phyloP scores from a whole-genome alignment of 2,329 filamentous ascomycete genomes.

The Escovopsis sp. region DNA sequence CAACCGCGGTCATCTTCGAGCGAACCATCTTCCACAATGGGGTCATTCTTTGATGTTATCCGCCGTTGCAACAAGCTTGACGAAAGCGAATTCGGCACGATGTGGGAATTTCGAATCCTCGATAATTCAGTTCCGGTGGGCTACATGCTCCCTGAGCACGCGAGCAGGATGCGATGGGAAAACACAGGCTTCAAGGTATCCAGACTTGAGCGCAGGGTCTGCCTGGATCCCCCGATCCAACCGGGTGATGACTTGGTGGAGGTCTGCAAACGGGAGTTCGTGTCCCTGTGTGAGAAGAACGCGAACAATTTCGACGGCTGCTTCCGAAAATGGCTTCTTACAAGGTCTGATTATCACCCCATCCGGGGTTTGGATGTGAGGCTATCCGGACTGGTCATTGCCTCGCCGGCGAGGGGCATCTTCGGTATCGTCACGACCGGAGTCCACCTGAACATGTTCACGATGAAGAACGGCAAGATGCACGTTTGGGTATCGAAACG shows the following conservation, averaged over 20 bases:
- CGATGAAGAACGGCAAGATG: constrained; percentile 11
- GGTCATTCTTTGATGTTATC: constrained; percentile 11
- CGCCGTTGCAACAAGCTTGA: constrained; percentile 14
- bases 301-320: constrained; percentile 11
- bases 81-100: constrained; percentile 3
- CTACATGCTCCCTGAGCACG: constrained; percentile 13
- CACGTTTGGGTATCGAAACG: constrained; percentile 22
- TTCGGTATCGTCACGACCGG: constrained; percentile 23
- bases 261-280: constrained; percentile 11
- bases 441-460: constrained; percentile 24
- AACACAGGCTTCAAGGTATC: constrained; percentile 9
- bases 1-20: not conserved
- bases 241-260: constrained; percentile 6
- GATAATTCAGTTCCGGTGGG: constrained; percentile 11
- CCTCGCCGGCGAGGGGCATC: constrained; percentile 19
- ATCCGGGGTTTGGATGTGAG: constrained; percentile 13
- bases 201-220: constrained; percentile 7
- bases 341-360: constrained; percentile 12
- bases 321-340: constrained; percentile 14
- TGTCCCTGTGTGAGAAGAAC: constrained; percentile 14
- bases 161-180: constrained; percentile 10
- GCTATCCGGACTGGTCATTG: constrained; percentile 14
- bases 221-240: constrained; percentile 9
- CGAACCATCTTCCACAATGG: not conserved
- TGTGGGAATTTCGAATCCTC: constrained; percentile 12